A percentile compares a stretch with the other conserved stretches of the same genome.
Conservation (phyloP, 2,329 filamentous ascomycete genomes). For the Cordyceps cateniannulata region DNA sequence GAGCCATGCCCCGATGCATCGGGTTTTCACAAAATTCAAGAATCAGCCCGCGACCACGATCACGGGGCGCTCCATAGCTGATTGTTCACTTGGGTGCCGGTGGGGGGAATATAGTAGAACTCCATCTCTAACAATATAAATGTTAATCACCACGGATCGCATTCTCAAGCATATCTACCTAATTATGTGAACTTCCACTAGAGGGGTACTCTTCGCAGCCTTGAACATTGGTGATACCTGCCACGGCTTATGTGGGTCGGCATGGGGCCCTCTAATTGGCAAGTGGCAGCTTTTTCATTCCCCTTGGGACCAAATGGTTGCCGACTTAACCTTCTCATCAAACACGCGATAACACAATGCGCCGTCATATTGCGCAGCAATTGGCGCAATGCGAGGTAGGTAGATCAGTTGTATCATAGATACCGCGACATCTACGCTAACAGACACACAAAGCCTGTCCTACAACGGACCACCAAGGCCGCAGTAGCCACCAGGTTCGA, state of each 20-base stretch:
- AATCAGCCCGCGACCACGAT: not conserved
- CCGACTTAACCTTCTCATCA: not conserved
- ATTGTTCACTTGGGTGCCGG: no score
- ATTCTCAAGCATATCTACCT: no score
- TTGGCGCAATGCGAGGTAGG: not conserved
- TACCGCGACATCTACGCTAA: not conserved
- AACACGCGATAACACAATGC: constrained; percentile 3
- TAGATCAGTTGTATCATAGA: not conserved
- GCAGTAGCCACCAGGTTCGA: not conserved
- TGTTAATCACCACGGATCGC: no score
- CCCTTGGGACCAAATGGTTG: not conserved
- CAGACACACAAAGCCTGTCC: not conserved
- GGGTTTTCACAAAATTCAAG: not conserved
- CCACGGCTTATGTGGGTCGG: not conserved
- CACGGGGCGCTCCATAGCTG: not conserved
- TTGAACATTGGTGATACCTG: no score
- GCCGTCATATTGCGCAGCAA: not conserved
- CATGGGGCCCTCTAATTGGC: not conserved
- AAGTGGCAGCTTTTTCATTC: not conserved
- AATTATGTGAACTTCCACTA: no score
- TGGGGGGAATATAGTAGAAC: no score
- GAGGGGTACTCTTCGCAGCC: no score
- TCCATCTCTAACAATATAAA: no score
- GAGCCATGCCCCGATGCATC: no score
- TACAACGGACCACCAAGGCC: not conserved